phyloP scores from a whole-genome alignment of 2,329 filamentous ascomycete species.

The Graphium sp. region DNA sequence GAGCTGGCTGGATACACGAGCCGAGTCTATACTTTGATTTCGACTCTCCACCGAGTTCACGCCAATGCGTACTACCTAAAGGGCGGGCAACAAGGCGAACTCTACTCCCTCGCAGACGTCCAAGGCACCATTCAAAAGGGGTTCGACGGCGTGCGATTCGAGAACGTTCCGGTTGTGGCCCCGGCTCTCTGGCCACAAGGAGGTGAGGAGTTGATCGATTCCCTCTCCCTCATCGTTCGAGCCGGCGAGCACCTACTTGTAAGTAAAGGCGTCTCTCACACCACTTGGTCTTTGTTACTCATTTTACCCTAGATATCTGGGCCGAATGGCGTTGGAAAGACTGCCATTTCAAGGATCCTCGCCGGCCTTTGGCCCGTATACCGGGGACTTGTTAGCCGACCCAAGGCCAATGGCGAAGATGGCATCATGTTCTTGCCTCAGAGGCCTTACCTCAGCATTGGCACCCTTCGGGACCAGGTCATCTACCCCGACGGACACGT shows the following conservation, averaged over 20 bases:
- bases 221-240: conserved; percentile 74
- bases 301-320: conserved; percentile 71
- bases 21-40: conserved; percentile 87
- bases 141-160: conserved; percentile 84
- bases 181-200: conserved; percentile 77
- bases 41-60: conserved; percentile 84
- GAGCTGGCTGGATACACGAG: conserved; percentile 94
- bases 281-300: background rate
- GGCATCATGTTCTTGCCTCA: conserved; percentile 99
- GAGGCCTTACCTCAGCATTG: conserved; percentile 78
- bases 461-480: conserved; percentile 88
- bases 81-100: conserved; percentile 48
- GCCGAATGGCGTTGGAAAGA: conserved; percentile 89
- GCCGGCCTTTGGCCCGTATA: conserved; percentile 95
- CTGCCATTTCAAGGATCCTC: conserved; percentile 69
- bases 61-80: conserved; percentile 70
- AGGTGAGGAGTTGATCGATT: conserved; percentile 81
- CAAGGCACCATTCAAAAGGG: conserved; percentile 90
- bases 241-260: conserved; percentile 74
- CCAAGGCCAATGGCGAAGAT: conserved; percentile 63
- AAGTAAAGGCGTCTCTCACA: background rate
- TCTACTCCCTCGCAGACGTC: conserved; percentile 79
- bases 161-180: conserved; percentile 84
- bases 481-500: conserved; percentile 93
- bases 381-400: conserved; percentile 76